A percentile compares a stretch with the other conserved stretches of the same genome.
Evolutionary conservation across 169 alveolate genomes (phyloP).

Genomic region (Plasmodium adleri): DNA sequence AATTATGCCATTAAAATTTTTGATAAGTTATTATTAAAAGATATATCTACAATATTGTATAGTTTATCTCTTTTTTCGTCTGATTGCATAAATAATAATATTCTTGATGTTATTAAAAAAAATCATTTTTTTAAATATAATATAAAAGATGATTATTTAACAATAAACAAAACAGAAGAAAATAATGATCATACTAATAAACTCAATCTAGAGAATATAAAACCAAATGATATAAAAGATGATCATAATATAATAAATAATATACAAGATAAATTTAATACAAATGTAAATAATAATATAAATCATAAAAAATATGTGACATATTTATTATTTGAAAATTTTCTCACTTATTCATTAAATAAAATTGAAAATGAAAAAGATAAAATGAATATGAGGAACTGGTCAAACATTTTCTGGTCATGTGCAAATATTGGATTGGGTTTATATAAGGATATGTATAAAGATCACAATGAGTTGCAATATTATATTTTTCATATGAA

Average conservation of each 20-base stretch:
- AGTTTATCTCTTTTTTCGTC: constrained; percentile 64
- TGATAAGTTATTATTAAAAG: constrained; percentile 31
- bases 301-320: constrained; percentile 37
- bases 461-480: constrained; percentile 10
- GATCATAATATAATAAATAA: background rate
- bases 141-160: constrained; percentile 31
- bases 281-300: background rate
- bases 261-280: background rate
- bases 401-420: constrained; percentile 70
- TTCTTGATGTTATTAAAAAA: constrained; percentile 13
- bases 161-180: constrained; percentile 5
- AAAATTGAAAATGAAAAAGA: constrained; percentile 43
- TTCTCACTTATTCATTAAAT: constrained; percentile 31
- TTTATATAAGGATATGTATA: constrained; percentile 14
- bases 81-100: constrained; percentile 29
- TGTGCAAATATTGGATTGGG: constrained; percentile 72
- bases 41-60: constrained; percentile 44
- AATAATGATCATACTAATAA: background rate
- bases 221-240: background rate
- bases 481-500: background rate
- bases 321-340: constrained; percentile 50
- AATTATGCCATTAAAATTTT: constrained; percentile 54
- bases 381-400: constrained; percentile 54
- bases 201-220: background rate
- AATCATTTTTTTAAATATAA: constrained; percentile 15